Evolutionary conservation across 2,329 filamentous ascomycete species (phyloP).

Genomic region (Neonectria coccinea): DNA sequence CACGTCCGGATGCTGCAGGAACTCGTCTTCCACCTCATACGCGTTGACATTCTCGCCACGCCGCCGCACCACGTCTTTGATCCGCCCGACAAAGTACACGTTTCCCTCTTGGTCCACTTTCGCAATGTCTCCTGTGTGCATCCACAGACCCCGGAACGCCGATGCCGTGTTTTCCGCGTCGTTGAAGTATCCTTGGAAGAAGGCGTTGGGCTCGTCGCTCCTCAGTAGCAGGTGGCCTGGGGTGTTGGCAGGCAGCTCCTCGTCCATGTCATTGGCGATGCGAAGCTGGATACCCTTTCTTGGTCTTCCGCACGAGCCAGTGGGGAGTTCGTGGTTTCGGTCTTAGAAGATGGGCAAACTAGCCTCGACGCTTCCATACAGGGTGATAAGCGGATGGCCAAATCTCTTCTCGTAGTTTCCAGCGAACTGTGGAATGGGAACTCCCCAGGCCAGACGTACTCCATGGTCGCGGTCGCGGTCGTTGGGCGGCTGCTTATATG

Average conservation of each 20-base stretch:
- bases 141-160: slow-evolving; percentile 6
- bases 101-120: slow-evolving; percentile 14
- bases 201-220: slow-evolving; percentile 16
- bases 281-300: slow-evolving; percentile 17
- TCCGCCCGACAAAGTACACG: slow-evolving; percentile 11
- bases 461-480: slow-evolving; percentile 10
- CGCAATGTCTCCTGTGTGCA: slow-evolving; percentile 18
- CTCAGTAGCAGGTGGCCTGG: slow-evolving; percentile 11
- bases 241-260: slow-evolving; percentile 14
- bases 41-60: slow-evolving; percentile 25
- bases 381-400: slow-evolving; percentile 9
- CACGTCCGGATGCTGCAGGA: slow-evolving; percentile 23
- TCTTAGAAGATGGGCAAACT: slow-evolving; percentile 12
- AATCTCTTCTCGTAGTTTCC: slow-evolving; percentile 6
- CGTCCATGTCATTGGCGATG: slow-evolving; percentile 18
- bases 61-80: slow-evolving; percentile 21
- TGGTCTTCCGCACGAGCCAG: slow-evolving; percentile 10
- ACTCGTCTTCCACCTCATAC: slow-evolving; percentile 23
- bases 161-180: slow-evolving; percentile 1
- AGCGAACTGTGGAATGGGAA: slow-evolving; percentile 12
- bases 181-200: slow-evolving; percentile 18
- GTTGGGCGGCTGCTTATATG: slow-evolving; percentile 21
- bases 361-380: slow-evolving; percentile 16
- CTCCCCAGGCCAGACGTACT: slow-evolving; percentile 17
- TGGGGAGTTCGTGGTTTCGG: background rate